Percentiles rank a stretch among this genome's conserved stretches.
These are phyloP conservation scores for Ophiostoma ulmi DNA, from an alignment of 2,329 filamentous ascomycete genomes.

Conservation along the genomic window DNA sequence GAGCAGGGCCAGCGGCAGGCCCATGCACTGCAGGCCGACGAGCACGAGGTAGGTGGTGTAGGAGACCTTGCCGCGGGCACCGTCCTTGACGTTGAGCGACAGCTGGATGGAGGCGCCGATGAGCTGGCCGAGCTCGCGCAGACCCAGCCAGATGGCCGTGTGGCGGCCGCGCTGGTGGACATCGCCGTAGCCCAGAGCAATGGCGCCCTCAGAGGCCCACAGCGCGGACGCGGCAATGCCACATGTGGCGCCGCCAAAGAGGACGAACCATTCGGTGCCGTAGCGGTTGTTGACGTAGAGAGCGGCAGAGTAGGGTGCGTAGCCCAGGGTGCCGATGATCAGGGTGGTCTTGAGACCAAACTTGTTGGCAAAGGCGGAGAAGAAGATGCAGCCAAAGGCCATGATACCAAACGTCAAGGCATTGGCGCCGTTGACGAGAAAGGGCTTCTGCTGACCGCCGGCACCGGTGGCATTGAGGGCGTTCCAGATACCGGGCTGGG, in stretches of 20 bases:
- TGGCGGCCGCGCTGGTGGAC: conserved; percentile 5
- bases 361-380: conserved; percentile 14
- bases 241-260: conserved; percentile 15
- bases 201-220: conserved; percentile 13
- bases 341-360: conserved; percentile 10
- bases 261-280: conserved; percentile 13
- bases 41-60: conserved; percentile 9
- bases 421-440: conserved; percentile 13
- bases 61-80: conserved; percentile 8
- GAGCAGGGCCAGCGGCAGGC: conserved; percentile 10
- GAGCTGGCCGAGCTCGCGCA: conserved; percentile 16
- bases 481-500: conserved; percentile 15
- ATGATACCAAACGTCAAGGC: conserved; percentile 14
- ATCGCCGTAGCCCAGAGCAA: conserved; percentile 12
- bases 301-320: background rate
- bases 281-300: conserved; percentile 15
- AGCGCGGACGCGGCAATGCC: conserved; percentile 4
- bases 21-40: conserved; percentile 10
- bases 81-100: conserved; percentile 10
- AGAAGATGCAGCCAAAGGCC: conserved; percentile 15
- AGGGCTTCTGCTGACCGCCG: conserved; percentile 16
- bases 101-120: conserved; percentile 16
- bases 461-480: conserved; percentile 15
- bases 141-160: conserved; percentile 16
- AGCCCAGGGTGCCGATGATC: conserved; percentile 14